Conservation (phyloP, 768 basidiomycete species). For the Tulasnella sp. region DNA sequence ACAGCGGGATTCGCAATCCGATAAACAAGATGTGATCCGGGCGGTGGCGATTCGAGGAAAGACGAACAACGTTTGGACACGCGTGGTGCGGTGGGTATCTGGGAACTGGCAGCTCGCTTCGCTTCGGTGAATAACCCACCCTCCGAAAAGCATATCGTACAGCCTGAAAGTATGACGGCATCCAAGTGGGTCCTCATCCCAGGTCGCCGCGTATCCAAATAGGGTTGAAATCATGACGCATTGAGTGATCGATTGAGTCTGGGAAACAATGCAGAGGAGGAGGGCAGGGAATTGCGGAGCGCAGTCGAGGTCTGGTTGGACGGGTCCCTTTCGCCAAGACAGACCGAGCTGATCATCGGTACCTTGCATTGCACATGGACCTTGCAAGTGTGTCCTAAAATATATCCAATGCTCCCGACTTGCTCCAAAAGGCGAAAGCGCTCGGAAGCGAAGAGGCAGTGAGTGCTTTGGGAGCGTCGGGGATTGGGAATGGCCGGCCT, state of each 20-base stretch:
- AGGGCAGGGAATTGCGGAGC: constrained; percentile 1
- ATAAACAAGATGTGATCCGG: neutral
- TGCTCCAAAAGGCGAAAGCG: neutral
- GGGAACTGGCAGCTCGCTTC: too few species aligned
- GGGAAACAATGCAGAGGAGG: neutral
- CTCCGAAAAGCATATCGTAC: constrained; percentile 21
- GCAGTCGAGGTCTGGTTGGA: neutral
- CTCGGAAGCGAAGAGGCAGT: constrained; percentile 14
- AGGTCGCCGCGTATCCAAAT: neutral
- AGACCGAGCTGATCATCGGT: neutral
- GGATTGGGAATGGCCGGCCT: neutral
- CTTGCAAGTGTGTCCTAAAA: neutral
- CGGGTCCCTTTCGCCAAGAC: neutral
- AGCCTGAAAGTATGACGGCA: constrained; percentile 9
- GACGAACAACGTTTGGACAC: neutral
- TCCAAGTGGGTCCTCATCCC: neutral
- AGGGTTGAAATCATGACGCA: neutral
- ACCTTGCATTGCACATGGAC: constrained; percentile 11
- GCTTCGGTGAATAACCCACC: constrained; percentile 5
- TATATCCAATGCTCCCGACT: neutral
- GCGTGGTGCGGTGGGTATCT: neutral
- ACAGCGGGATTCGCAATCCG: neutral
- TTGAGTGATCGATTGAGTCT: neutral
- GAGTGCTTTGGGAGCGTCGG: neutral
- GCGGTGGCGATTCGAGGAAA: neutral